A percentile compares a stretch with the other conserved stretches of the same genome.
phyloP scores from a whole-genome alignment of 345 rosid species.

The Citrus sp. region DNA sequence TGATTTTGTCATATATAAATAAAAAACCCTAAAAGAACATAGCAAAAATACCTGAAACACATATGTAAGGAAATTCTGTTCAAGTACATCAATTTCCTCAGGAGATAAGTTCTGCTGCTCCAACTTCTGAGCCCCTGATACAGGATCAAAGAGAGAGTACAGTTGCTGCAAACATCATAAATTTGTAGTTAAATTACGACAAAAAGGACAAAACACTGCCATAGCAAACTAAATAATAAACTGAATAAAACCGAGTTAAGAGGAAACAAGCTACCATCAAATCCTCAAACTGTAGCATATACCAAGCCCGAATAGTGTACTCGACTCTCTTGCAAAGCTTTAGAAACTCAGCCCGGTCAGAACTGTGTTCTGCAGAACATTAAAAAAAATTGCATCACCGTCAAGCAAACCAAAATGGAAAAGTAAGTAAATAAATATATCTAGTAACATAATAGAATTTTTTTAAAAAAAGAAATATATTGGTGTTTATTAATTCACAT shows the following conservation, averaged over 20 bases:
- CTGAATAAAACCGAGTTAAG: background rate
- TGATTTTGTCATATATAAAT: too few species aligned
- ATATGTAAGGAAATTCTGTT: conserved; percentile 81
- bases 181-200: conserved; percentile 14
- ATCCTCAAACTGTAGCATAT: conserved; percentile 89
- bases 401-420: background rate
- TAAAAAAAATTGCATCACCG: background rate
- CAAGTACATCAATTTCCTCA: conserved; percentile 68
- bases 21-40: too few species aligned
- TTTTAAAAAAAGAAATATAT: background rate
- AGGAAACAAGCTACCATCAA: conserved; percentile 56
- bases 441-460: background rate
- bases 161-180: conserved; percentile 61
- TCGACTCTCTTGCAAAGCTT: conserved; percentile 92
- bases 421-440: background rate
- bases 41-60: conserved; percentile 67
- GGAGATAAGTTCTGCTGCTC: conserved; percentile 69
- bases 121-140: conserved; percentile 67
- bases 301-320: conserved; percentile 97
- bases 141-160: conserved; percentile 90
- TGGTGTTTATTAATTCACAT: background rate
- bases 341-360: conserved; percentile 74
- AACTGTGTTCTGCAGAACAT: conserved; percentile 52
- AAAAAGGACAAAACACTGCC: conserved; percentile 1
- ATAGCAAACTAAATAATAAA: background rate